Base-by-base conservation (phyloP, 768 basidiomycete species). In the Mycena filopes region DNA sequence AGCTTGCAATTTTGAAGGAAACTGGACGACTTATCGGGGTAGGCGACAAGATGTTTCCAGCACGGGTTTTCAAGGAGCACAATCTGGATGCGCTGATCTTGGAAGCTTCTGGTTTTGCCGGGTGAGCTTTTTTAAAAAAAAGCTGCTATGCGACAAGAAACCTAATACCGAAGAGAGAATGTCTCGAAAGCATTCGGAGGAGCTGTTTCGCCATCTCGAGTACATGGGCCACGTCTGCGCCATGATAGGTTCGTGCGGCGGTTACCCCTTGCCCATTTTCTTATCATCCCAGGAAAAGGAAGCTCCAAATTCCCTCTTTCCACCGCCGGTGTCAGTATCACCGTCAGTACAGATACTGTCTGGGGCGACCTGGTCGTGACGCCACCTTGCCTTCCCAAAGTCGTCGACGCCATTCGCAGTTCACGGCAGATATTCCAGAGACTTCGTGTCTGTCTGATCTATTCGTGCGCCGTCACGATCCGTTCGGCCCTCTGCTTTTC, bases 141-240 rank as follows among this genome's bases (percentile, higher is more conserved):
- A n/a, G n/a, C 25, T 1, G 13, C 20, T 43, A 12, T 16, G 21
- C 16, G 6, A 33, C 36, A 18, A n/a, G 8, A 8, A 4, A 3
- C 1, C 10, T n/a, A 28, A 41, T 48, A 29, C 40, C 36, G 16
- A 16, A 41, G 3, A 13, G 25, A 63, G 96, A 75, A 94, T 98
- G 70, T 97, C 96, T 93, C 96, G 95, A 59, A 95, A 97, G 81
- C 95, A 98, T 91, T 98, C 97, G 86, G 97, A 96, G 76, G 95
- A 99, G 80, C 97, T 98, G 67, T 95, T 99, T 82, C 96, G 96
- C 84, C 93, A 95, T 71, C 90, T 99, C 53, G 96, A 98, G 76
- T 92, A 88, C 76, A 89, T 98, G 66, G 96, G 95, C 55, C 95
- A 98, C 79, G 81, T 97, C 57, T 94, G 93, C 79, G 96, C 97